Percentiles rank a stretch among this genome's conserved stretches.
phyloP scores from a whole-genome alignment of 352 stramenopile genomes.

The Pythium folliculosum region DNA sequence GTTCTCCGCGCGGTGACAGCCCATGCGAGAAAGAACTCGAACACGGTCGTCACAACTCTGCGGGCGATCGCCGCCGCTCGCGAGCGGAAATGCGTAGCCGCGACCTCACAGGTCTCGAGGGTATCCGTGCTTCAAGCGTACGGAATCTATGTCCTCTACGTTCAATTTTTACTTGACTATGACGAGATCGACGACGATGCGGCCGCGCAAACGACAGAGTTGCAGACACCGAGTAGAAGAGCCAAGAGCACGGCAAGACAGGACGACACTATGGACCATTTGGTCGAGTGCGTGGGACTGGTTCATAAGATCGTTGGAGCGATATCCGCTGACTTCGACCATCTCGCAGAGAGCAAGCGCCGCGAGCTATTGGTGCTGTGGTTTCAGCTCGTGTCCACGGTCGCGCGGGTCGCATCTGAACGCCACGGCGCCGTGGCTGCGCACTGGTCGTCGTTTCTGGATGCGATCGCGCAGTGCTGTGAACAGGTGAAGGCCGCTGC shows the following conservation, averaged over 20 bases:
- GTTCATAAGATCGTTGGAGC: neutral
- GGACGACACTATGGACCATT: neutral
- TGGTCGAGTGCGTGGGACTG: constrained; percentile 1
- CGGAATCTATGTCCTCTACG: neutral
- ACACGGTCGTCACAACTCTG: neutral
- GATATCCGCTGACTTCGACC: neutral
- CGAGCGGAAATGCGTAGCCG: neutral
- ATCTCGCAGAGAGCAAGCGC: neutral
- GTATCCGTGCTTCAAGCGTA: neutral
- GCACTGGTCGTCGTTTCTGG: constrained; percentile 23
- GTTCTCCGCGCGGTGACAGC: neutral
- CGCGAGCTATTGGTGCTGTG: constrained; percentile 15
- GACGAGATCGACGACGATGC: neutral
- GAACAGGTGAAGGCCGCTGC: constrained; percentile 11
- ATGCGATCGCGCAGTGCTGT: constrained; percentile 18
- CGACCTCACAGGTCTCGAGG: neutral
- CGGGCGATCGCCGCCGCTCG: neutral
- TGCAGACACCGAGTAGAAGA: neutral
- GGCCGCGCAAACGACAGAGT: too few species aligned
- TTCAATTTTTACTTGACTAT: neutral
- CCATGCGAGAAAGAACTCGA: neutral
- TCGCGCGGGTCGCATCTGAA: neutral
- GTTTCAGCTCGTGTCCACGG: constrained; percentile 9
- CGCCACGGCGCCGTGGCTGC: neutral
- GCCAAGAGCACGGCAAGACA: neutral